These are phyloP conservation scores for Cryptococcus sp. DNA, from an alignment of 1,284 basidiomycete genomes.

Conservation along the genomic window DNA sequence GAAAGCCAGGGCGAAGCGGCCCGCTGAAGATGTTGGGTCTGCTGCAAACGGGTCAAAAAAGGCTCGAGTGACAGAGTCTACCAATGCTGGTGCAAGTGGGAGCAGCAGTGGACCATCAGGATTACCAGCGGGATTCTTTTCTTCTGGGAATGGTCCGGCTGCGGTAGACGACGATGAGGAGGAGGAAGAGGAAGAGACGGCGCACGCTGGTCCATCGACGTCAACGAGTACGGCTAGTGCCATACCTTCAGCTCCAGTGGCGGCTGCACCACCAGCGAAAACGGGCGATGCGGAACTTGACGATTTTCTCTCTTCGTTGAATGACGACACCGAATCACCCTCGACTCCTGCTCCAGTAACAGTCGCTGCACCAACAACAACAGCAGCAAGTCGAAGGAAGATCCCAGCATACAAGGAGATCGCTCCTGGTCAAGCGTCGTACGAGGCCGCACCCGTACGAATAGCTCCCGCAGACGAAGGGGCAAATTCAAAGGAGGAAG, in stretches of 20 bases:
- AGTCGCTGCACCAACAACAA: conserved; percentile 6
- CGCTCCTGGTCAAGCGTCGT: conserved; percentile 44
- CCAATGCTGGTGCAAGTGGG: not conserved
- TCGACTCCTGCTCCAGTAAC: not conserved
- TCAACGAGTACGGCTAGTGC: not conserved
- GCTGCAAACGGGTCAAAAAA: conserved; percentile 16
- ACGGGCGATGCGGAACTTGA: conserved; percentile 52
- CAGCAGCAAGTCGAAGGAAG: conserved; percentile 12
- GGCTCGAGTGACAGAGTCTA: conserved; percentile 7
- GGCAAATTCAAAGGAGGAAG: conserved; percentile 18
- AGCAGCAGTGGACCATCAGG: conserved; percentile 7
- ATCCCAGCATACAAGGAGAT: conserved; percentile 34
- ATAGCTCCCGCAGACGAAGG: conserved; percentile 11
- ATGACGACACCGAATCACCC: conserved; percentile 25
- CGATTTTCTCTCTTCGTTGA: conserved; percentile 50
- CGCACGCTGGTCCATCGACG: conserved; percentile 7
- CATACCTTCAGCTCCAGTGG: conserved; percentile 2
- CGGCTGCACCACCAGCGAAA: conserved; percentile 7
- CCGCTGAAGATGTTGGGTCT: conserved; percentile 19
- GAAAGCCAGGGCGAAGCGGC: conserved; percentile 29
- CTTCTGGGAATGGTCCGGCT: conserved; percentile 25
- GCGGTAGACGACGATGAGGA: conserved; percentile 13
- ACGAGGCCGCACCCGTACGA: conserved; percentile 50
- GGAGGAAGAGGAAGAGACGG: conserved; percentile 14
- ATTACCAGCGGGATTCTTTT: conserved; percentile 46